These are phyloP conservation scores for Podaxis sp. DNA, from an alignment of 768 basidiomycete species.

Conservation along the genomic window DNA sequence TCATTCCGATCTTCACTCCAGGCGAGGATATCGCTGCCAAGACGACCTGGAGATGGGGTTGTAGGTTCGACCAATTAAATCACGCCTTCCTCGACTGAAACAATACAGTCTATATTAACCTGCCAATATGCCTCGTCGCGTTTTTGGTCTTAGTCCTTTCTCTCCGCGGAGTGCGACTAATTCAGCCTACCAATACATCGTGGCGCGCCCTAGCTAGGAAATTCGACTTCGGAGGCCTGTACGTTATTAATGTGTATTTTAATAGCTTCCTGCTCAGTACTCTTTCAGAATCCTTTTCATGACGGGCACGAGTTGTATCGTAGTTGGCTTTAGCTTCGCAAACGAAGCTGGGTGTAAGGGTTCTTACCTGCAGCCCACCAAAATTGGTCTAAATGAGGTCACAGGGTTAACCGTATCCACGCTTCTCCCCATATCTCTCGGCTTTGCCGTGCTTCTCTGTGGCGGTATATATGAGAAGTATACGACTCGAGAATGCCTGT, in stretches of 20 bases:
- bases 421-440: slow-evolving; percentile 56
- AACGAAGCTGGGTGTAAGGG: slow-evolving; percentile 66
- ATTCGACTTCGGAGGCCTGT: slow-evolving; percentile 84
- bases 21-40: slow-evolving; percentile 34
- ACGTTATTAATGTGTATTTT: slow-evolving; percentile 31
- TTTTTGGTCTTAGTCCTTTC: slow-evolving; percentile 56
- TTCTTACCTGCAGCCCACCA: slow-evolving; percentile 7
- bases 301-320: slow-evolving; percentile 67
- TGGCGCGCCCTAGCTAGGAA: slow-evolving; percentile 52
- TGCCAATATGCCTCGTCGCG: slow-evolving; percentile 69
- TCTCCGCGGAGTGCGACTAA: slow-evolving; percentile 56
- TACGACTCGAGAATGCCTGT: slow-evolving; percentile 69
- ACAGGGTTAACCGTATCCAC: slow-evolving; percentile 68
- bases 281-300: slow-evolving; percentile 66
- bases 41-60: slow-evolving; percentile 77
- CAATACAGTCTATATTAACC: slow-evolving; percentile 73
- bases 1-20: slow-evolving; percentile 18
- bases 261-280: slow-evolving; percentile 14
- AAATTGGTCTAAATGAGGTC: slow-evolving; percentile 19
- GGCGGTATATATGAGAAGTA: slow-evolving; percentile 69
- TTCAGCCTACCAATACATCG: slow-evolving; percentile 45
- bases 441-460: slow-evolving; percentile 50
- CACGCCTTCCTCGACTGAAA: slow-evolving; percentile 16
- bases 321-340: slow-evolving; percentile 81
- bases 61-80: slow-evolving; percentile 44